These are phyloP conservation scores for Albophoma yamanashiensis DNA, from an alignment of 2,329 filamentous ascomycete species.

Conservation along the genomic window DNA sequence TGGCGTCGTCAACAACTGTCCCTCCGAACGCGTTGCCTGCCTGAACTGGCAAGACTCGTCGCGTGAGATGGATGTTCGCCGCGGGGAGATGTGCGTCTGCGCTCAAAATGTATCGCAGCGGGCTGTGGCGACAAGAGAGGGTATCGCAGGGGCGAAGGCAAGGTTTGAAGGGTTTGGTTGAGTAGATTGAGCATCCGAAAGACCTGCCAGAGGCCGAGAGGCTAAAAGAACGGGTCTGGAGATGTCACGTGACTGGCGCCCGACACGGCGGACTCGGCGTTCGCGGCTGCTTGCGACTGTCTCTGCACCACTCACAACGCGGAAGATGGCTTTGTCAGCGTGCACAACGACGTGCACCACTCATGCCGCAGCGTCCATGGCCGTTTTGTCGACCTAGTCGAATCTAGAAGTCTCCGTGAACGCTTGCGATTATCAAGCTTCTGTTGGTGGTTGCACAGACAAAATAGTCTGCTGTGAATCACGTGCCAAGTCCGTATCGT, in stretches of 20 bases:
- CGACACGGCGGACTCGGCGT: background rate
- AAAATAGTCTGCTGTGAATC: background rate
- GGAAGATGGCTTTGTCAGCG: background rate
- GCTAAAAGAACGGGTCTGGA: background rate
- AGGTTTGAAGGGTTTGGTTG: background rate
- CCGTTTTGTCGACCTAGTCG: background rate
- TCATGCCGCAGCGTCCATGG: background rate
- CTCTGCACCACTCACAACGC: background rate
- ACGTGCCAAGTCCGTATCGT: background rate
- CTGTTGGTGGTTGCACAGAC: background rate
- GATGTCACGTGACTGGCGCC: background rate
- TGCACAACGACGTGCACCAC: background rate
- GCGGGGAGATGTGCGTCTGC: background rate
- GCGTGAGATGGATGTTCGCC: background rate
- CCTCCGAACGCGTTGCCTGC: background rate
- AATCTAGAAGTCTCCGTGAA: background rate
- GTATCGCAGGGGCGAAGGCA: background rate
- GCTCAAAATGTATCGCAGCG: background rate
- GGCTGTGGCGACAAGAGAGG: background rate
- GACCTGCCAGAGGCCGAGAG: background rate
- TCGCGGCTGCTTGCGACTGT: background rate
- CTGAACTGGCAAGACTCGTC: background rate
- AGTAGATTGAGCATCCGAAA: background rate
- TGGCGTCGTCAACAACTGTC: conserved; percentile 4
- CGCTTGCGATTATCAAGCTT: background rate